phyloP scores from a whole-genome alignment of 2,329 filamentous ascomycete species.

The Shiraia sp. region DNA sequence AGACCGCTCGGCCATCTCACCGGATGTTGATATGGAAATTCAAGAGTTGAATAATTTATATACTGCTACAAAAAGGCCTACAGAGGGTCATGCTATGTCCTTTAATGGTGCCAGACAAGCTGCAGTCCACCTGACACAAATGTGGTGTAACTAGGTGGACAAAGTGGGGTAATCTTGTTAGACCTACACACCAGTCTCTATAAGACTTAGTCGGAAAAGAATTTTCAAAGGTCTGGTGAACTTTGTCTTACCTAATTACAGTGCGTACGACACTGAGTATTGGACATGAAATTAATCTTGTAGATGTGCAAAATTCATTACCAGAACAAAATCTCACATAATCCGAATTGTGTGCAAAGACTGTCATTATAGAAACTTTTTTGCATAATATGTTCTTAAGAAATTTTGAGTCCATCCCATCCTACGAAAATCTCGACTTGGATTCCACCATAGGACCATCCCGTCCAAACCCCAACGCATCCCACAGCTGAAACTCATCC shows the following conservation, averaged over 20 bases:
- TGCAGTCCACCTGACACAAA: too few relatives aligned
- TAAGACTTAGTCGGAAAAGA: too few relatives aligned
- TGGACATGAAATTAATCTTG: not conserved
- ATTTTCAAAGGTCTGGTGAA: too few relatives aligned
- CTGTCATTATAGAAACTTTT: too few relatives aligned
- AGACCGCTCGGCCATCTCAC: conserved; percentile 41
- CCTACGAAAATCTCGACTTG: conserved; percentile 2
- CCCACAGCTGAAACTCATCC: conserved; percentile 67
- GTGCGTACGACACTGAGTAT: not conserved
- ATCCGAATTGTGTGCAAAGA: too few relatives aligned
- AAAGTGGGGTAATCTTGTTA: too few relatives aligned
- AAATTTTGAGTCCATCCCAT: too few relatives aligned
- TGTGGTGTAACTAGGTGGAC: too few relatives aligned
- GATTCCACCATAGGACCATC: conserved; percentile 68
- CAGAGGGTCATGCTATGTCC: not conserved
- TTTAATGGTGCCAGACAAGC: not conserved
- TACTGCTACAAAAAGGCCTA: not conserved
- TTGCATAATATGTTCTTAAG: too few relatives aligned
- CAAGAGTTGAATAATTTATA: not conserved
- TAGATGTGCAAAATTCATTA: not conserved
- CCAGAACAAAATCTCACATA: not conserved
- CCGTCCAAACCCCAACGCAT: conserved; percentile 74
- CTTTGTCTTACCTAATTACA: too few relatives aligned
- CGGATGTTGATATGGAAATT: conserved; percentile 4
- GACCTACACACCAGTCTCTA: too few relatives aligned